Base-by-base conservation (phyloP, 805 yeast genomes). In the Wickerhamiella bombiphila region DNA sequence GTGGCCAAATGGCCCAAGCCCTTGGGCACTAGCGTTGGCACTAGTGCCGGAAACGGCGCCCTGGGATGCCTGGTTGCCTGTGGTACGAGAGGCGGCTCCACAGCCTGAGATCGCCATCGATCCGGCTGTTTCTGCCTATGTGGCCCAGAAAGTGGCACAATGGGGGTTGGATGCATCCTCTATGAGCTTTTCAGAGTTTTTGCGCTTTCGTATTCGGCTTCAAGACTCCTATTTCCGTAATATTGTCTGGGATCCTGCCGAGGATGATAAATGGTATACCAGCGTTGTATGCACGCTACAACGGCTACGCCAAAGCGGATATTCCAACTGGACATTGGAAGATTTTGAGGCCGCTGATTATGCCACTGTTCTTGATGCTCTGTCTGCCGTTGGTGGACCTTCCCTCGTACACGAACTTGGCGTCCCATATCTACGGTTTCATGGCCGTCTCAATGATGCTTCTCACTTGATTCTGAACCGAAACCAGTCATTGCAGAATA, bases 241-340 rank as follows among this genome's bases (percentile, higher is more conserved):
- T 2, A 42, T 44, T 1, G 40, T 40, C 5, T 35, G 41, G 34
- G 35, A 42, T 16, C 42, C 53, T 2, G 35, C 33, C 9, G 42
- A 39, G 1, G 42, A 46, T 13, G 32, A 32, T 3, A 38, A 36
- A 5, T 58, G 62, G 62, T 39, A 47, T 7, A 41, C 40, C 15
- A 61, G 61, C 2, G 41, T 53, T 3, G 49, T 50, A 17, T 35
- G 47, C 11, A 57, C 56, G 6, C 39, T 58, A 22, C 40, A 41
- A 26, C 37, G 40, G 29, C 49, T 39, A 20, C 39, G 57, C 9
- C 33, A 39, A 5, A 39, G 42, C 22, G 28, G 15, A 6, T 8
- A 16, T 5, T 3, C 9, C n/a, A 25, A 34, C 32, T 22, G 41
- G 6, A 16, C 43, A 6, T 36, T 53, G 13, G 36, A 31, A 9